A percentile compares a stretch with the other conserved stretches of the same genome.
These are phyloP conservation scores for Medicago lupulina DNA, from an alignment of 306 rosid species.

Conservation along the genomic window DNA sequence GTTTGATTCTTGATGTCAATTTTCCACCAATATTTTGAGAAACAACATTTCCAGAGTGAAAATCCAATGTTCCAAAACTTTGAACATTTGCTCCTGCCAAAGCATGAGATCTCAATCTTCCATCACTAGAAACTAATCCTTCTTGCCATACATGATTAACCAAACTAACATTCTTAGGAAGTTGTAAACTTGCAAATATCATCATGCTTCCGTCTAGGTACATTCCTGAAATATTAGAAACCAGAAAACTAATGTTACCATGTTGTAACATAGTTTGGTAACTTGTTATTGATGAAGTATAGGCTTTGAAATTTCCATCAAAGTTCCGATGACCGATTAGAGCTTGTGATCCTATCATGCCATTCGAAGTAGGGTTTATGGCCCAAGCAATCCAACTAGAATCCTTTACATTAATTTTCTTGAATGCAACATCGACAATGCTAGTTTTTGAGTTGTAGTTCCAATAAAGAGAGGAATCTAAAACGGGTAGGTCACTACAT, in stretches of 20 bases:
- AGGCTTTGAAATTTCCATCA: conserved; percentile 30
- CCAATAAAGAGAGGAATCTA: conserved; percentile 47
- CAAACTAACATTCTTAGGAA: background rate
- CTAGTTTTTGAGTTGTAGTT: conserved; percentile 39
- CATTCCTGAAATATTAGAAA: conserved; percentile 28
- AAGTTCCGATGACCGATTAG: conserved; percentile 9
- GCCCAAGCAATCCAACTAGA: conserved; percentile 36
- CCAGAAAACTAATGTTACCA: conserved; percentile 37
- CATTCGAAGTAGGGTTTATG: conserved; percentile 48
- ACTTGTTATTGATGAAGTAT: conserved; percentile 37
- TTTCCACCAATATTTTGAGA: background rate
- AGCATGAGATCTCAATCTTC: conserved; percentile 18
- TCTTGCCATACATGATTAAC: conserved; percentile 52
- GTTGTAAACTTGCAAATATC: conserved; percentile 38
- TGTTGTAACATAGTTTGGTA: conserved; percentile 26
- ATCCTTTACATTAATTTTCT: background rate
- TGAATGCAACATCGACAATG: conserved; percentile 44
- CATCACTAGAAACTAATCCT: conserved; percentile 38
- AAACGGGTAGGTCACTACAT: conserved; percentile 36
- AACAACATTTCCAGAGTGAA: conserved; percentile 7
- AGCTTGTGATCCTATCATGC: conserved; percentile 58
- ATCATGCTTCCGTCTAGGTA: background rate
- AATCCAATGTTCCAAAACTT: conserved; percentile 46
- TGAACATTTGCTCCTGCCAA: conserved; percentile 4
- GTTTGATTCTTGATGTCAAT: background rate